Evolutionary conservation across 768 basidiomycete species (phyloP).

Genomic region (Porpolomopsis calyptriformis): DNA sequence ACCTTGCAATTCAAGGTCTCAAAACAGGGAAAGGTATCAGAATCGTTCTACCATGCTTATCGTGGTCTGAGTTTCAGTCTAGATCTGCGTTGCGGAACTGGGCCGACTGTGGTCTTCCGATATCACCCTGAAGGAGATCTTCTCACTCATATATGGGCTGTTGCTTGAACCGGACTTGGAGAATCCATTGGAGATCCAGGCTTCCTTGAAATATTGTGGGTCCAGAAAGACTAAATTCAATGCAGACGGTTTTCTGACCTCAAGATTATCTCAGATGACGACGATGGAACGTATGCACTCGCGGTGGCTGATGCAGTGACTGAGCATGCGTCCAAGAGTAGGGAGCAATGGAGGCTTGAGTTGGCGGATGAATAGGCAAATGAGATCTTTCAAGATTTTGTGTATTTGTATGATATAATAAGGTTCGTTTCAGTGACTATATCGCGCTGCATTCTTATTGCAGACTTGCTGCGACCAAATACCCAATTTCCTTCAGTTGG

Average conservation of each 20-base stretch:
- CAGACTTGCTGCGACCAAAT: too few species aligned
- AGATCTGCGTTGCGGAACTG: constrained; percentile 22
- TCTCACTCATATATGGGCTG: constrained; percentile 18
- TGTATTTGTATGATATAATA: too few species aligned
- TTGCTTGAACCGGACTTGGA: constrained; percentile 20
- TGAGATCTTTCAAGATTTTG: too few species aligned
- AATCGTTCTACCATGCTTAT: too few species aligned
- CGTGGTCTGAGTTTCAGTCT: not conserved
- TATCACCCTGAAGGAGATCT: constrained; percentile 18
- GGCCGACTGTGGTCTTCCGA: constrained; percentile 23
- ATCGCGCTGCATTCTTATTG: too few species aligned
- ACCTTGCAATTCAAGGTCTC: constrained; percentile 16
- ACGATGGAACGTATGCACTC: constrained; percentile 21
- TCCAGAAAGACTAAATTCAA: not conserved
- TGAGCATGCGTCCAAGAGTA: constrained; percentile 17
- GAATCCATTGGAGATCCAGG: constrained; percentile 22
- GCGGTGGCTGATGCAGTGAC: constrained; percentile 17
- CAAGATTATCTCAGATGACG: constrained; percentile 15
- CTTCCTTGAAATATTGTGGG: constrained; percentile 22
- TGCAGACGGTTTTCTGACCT: not conserved
- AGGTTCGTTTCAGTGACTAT: too few species aligned
- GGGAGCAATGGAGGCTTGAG: constrained; percentile 17
- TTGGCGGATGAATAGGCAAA: too few species aligned
- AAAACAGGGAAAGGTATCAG: constrained; percentile 23
- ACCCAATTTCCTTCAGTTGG: too few species aligned